Conservation (phyloP, 345 rosid species). For the Pelargonium nanum region DNA sequence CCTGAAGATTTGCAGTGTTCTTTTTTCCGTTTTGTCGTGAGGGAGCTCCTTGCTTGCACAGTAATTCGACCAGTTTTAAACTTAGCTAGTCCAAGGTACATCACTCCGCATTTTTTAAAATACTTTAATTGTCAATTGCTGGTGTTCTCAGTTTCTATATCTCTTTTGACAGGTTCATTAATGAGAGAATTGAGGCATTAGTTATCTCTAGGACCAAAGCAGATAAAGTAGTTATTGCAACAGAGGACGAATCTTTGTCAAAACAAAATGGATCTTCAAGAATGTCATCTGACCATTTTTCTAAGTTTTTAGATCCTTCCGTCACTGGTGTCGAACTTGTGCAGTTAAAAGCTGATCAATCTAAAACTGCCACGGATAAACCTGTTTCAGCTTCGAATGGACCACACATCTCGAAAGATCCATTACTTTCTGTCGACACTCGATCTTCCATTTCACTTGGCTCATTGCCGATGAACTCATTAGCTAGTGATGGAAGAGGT, state of each 20-base stretch:
- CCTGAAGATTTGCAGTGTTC: conserved; percentile 80
- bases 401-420: conserved; percentile 54
- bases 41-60: conserved; percentile 95
- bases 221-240: conserved; percentile 31
- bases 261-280: conserved; percentile 48
- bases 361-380: conserved; percentile 23
- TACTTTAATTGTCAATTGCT: neutral
- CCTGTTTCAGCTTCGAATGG: conserved; percentile 32
- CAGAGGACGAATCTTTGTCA: conserved; percentile 43
- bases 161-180: conserved; percentile 62
- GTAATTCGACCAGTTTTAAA: conserved; percentile 88
- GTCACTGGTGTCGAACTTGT: conserved; percentile 91
- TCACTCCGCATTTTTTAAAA: conserved; percentile 9
- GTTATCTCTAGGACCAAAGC: conserved; percentile 50
- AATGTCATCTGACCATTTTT: conserved; percentile 59
- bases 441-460: conserved; percentile 65
- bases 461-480: conserved; percentile 43
- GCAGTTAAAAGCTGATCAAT: conserved; percentile 50
- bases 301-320: conserved; percentile 66
- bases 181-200: conserved; percentile 76
- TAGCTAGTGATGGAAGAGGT: conserved; percentile 33
- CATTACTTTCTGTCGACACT: conserved; percentile 79
- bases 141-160: conserved; percentile 10
- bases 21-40: conserved; percentile 59
- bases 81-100: conserved; percentile 80